Evolutionary conservation across 768 basidiomycete genomes (phyloP), one percentile per base, ranked within the genome.

Genomic region (Chalciporus pseudorubinellus): DNA sequence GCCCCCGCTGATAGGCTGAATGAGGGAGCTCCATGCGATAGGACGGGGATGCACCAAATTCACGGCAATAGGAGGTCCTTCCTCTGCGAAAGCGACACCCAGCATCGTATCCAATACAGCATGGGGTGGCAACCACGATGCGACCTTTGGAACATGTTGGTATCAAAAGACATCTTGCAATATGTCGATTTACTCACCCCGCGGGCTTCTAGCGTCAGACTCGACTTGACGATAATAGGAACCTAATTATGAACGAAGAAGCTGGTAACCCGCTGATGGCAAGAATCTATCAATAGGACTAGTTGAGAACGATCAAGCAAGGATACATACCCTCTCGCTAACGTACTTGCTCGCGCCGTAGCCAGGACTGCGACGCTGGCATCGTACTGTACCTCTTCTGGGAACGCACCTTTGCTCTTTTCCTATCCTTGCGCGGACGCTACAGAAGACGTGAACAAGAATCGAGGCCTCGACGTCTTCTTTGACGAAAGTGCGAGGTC

Each of bases 401-500:
- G 69, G 46, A 71, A 62, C n/a, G 42, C 44, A 13, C 62, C 59
- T 14, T 38, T 46, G 11, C 20, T 36, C 36, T 31, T 24, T 6
- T 61, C 46, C 59, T 59, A 62, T 1, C 44, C 52, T 22, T 63
- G 58, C 0, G 64, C 64, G 14, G 64, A 69, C 16, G 66, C 52
- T 1, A 76, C 58, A 2, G 74, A 75, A 7, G 69, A 71, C 10
- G 71, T 73, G 53, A 77, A 80, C 34, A 77, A 44, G 48, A 78
- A 60, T 14, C 67, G 67, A 1, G 74, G 58, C 18, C 68, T 68
- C 39, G 38, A 22, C 3, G 56, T 31, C 33, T 50, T 55, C 7
- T 43, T 57, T 29, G 71, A 72, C 5, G 59, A 59, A 0, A 71
- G 66, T 6, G 71, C 69, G 50, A 45, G 58, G 52, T 48, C 53